Evolutionary conservation across 108 stramenopile genomes (phyloP), one percentile per base, ranked within the genome.

Genomic region (Fragilaria crotonensis): DNA sequence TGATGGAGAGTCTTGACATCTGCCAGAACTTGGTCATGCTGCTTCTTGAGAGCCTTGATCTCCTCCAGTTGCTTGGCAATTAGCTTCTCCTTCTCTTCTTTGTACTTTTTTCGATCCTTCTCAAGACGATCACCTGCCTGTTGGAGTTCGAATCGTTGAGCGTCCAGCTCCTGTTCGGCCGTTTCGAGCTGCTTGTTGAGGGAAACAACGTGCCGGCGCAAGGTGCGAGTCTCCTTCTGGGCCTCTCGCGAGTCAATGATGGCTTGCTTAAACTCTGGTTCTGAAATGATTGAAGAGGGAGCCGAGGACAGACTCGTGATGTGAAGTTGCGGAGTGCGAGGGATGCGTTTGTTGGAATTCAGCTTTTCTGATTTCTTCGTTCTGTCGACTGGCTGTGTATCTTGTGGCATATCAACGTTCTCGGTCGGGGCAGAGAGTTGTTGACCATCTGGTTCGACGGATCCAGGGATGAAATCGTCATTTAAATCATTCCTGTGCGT

Each of bases 61-160:
- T 90, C 80, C 14, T 81, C 63, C 25, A 57, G 55, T 27, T 76
- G 79, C 4, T 53, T 60, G 27, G 76, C 63, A 45, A 77, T 75
- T 9, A 52, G 48, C 5, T 49, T 32, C 19, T 85, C 88, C 51
- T 76, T 73, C 60, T 84, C 78, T 52, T 81, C 67, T 59, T 81
- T 83, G 49, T 72, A 57, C 30, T 75, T 61, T 4, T 62, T 49
- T 28, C 89, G 71, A 65, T 90, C 89, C 48, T 84, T 75, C 62
- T 90, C 89, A 69, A 90, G 83, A 30, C 80, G 71, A 29, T 75
- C 72, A 20, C 75, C 89, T 23, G 85, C 89, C 4, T 75, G 58
- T 31, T 82, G 83, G 19, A 90, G 67, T 67, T 90, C 89, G 19
- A 65, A 62, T n/a, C 89, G 70, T 33, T 83, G 85, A 9, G 89